Conservation (phyloP, 2,329 filamentous ascomycete species). For the Monosporascus sp. region DNA sequence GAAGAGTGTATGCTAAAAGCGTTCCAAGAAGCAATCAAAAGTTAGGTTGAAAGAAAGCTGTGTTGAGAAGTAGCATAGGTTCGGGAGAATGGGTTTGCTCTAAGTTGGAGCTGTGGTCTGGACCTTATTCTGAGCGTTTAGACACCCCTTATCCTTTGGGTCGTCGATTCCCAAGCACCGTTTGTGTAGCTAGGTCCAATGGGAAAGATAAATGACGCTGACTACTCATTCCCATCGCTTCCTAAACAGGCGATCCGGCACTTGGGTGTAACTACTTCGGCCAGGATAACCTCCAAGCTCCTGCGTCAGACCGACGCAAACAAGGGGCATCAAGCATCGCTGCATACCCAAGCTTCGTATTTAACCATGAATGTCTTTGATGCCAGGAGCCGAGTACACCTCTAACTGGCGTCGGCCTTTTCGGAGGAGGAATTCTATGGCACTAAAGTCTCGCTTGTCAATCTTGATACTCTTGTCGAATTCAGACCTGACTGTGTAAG, state of each 20-base stretch:
- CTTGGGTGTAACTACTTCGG: neutral
- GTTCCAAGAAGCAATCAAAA: conserved; percentile 26
- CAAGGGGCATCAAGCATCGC: no score
- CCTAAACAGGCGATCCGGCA: neutral
- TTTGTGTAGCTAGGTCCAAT: no score
- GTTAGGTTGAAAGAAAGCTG: conserved; percentile 23
- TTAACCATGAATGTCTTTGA: conserved; percentile 59
- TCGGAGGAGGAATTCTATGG: conserved; percentile 79
- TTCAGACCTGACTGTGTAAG: conserved; percentile 50
- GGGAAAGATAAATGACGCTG: neutral
- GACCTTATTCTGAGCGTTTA: neutral
- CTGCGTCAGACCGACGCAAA: no score
- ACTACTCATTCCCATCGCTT: neutral
- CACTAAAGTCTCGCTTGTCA: conserved; percentile 78
- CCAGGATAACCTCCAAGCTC: no score
- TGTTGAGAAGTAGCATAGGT: conserved; percentile 12
- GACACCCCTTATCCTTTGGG: neutral
- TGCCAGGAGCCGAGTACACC: conserved; percentile 71
- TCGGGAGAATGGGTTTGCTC: conserved; percentile 6
- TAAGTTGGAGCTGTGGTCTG: neutral
- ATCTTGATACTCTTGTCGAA: conserved; percentile 66
- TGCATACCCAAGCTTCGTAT: neutral
- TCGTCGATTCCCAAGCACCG: neutral
- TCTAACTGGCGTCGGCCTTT: conserved; percentile 80
- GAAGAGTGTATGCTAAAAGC: conserved; percentile 22